phyloP scores from a whole-genome alignment of 2,329 filamentous ascomycete genomes.

The Exophiala lecanii-corni region DNA sequence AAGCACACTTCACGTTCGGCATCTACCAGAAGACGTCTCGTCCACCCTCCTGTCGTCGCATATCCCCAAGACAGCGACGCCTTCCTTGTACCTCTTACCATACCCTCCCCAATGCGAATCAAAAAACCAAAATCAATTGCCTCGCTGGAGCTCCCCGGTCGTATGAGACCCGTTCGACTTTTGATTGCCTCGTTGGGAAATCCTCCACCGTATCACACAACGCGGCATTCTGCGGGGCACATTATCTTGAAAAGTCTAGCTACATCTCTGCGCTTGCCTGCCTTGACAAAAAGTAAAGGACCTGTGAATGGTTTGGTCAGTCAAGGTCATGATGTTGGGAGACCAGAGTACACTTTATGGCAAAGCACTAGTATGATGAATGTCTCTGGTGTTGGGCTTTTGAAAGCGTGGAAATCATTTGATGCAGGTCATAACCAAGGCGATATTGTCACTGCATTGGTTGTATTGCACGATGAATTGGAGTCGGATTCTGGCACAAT shows the following conservation, averaged over 20 bases:
- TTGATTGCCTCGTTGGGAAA: conserved; percentile 88
- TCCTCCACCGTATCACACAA: conserved; percentile 67
- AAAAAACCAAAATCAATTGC: conserved; percentile 7
- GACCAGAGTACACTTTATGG: conserved; percentile 61
- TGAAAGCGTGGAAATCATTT: conserved; percentile 59
- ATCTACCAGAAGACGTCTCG: conserved; percentile 15
- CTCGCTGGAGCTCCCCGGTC: not conserved
- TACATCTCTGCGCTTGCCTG: conserved; percentile 47
- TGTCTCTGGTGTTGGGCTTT: conserved; percentile 66
- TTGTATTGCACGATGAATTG: conserved; percentile 86
- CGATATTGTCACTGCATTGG: conserved; percentile 47
- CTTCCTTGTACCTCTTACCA: conserved; percentile 8
- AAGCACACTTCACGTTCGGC: no score
- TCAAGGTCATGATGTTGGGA: conserved; percentile 38
- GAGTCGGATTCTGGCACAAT: conserved; percentile 67
- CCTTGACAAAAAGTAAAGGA: conserved; percentile 45
- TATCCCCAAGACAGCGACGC: not conserved
- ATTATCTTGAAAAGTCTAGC: conserved; percentile 62
- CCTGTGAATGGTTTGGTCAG: conserved; percentile 50
- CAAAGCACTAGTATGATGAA: conserved; percentile 83
- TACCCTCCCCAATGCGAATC: conserved; percentile 15
- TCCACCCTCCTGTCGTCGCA: conserved; percentile 9
- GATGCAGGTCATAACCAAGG: conserved; percentile 29
- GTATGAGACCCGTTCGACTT: conserved; percentile 45
- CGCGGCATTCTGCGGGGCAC: conserved; percentile 85